Base-by-base conservation (phyloP, 2,329 filamentous ascomycete species). In the Paraconiothyrium brasiliense region DNA sequence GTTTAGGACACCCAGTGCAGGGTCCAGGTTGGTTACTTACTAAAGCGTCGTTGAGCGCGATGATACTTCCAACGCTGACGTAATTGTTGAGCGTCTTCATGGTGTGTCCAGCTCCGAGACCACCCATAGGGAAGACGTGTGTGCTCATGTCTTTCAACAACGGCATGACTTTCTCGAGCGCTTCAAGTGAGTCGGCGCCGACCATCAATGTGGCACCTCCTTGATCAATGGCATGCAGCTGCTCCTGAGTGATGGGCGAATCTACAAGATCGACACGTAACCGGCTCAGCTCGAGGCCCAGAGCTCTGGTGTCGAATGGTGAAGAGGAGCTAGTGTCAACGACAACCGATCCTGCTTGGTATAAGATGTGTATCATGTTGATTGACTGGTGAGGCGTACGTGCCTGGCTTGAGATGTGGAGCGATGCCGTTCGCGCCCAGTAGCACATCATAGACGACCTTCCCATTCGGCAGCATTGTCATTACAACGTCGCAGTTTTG, bases 81-180 rank as follows among this genome's bases (percentile, higher is more conserved):
- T 78, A 78, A 64, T 77, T 78, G 61, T 78, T 78, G 56, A 78
- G 61, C 6, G 76, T 78, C 66, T 78, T 77, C 75, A 77, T 78
- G 7, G 70, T 76, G 54, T 78, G 75, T 1, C 77, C 77, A 4
- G 75, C 63, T 14, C 76, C 76, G 2, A 78, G 61, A 5, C 68
- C 64, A 3, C 76, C 77, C 74, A 78, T 78, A 57, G 70, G 64
- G 62, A 79, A 78, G 20, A 78, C 69, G 54, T 78, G 76, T 13
- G 64, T 63, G 30, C 72, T 74, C 77, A 78, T 77, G 2, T 71
- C 71, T 34, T 68, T 64, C 13, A 79, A 67, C 5, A 79, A 68
- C 1, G 76, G 75, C 54, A 75, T 65, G 16, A 73, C 74, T 50
- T 75, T 76, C 32, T 73, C 66, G 34, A 74, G 72, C 7, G 69